These are phyloP conservation scores for Didymella arachidicola DNA, from an alignment of 2,329 filamentous ascomycete species.

Conservation along the genomic window DNA sequence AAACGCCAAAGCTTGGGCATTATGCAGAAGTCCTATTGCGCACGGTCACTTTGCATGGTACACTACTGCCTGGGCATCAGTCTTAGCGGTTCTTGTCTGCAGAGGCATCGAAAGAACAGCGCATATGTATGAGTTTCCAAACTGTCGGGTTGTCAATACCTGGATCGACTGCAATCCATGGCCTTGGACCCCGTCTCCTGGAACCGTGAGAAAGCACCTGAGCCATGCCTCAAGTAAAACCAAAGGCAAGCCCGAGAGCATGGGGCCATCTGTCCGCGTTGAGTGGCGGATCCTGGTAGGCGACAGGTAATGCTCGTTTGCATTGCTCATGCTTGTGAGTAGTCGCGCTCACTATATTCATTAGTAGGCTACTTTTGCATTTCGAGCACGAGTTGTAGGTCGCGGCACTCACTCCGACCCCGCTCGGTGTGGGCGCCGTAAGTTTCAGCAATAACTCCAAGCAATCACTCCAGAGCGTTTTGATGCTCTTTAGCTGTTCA, in stretches of 20 bases:
- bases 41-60: neutral
- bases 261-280: neutral
- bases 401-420: too few relatives aligned
- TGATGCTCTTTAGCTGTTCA: too few relatives aligned
- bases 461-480: too few relatives aligned
- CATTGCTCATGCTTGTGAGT: neutral
- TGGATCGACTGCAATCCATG: neutral
- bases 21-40: neutral
- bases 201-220: neutral
- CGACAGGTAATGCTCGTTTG: constrained; percentile 1
- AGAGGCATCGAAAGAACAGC: neutral
- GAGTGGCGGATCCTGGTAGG: neutral
- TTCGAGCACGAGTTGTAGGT: neutral
- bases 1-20: neutral
- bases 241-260: neutral
- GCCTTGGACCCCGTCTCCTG: neutral
- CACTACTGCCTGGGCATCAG: neutral
- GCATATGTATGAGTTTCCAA: neutral
- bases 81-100: neutral
- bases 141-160: neutral
- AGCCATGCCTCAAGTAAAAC: neutral
- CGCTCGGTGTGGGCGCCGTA: too few relatives aligned
- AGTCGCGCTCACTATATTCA: neutral
- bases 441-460: too few relatives aligned
- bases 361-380: neutral